Conservation (phyloP, 805 yeast genomes). For the Ogataea paraovalis region DNA sequence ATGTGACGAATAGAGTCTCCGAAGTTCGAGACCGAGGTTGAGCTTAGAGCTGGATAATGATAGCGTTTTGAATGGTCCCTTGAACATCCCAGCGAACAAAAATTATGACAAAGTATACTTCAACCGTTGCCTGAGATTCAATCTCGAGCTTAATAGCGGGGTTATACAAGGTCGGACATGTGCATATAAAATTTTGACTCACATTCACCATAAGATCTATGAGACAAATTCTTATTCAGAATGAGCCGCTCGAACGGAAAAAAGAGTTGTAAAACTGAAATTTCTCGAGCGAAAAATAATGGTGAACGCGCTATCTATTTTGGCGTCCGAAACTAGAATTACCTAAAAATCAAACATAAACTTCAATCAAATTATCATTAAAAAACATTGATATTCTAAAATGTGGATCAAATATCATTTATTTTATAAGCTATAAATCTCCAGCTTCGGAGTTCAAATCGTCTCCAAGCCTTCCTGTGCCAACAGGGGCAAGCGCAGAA, state of each 20-base stretch:
- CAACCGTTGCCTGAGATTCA: too few species aligned
- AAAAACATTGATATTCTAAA: neutral
- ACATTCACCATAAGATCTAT: neutral
- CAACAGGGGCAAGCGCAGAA: slow-evolving; percentile 24
- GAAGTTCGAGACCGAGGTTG: neutral
- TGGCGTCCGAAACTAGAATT: too few species aligned
- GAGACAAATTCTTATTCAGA: neutral
- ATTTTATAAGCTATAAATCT: neutral
- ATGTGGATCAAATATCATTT: neutral
- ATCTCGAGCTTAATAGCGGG: too few species aligned
- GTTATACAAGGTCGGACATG: neutral
- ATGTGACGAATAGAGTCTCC: neutral
- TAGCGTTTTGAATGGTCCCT: neutral
- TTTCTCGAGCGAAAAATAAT: too few species aligned
- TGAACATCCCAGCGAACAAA: neutral
- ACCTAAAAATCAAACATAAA: neutral
- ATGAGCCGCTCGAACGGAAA: neutral
- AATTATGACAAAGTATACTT: too few species aligned
- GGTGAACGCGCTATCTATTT: too few species aligned
- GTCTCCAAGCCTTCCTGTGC: slow-evolving; percentile 5
- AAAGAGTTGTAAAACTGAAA: neutral
- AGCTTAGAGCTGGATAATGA: neutral
- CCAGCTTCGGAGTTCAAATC: slow-evolving; percentile 13
- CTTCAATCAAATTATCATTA: neutral
- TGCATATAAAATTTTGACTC: neutral